A percentile compares a stretch with the other conserved stretches of the same genome.
Conservation (phyloP, 169 alveolate genomes). For the Cyclospora cayetanensis region DNA sequence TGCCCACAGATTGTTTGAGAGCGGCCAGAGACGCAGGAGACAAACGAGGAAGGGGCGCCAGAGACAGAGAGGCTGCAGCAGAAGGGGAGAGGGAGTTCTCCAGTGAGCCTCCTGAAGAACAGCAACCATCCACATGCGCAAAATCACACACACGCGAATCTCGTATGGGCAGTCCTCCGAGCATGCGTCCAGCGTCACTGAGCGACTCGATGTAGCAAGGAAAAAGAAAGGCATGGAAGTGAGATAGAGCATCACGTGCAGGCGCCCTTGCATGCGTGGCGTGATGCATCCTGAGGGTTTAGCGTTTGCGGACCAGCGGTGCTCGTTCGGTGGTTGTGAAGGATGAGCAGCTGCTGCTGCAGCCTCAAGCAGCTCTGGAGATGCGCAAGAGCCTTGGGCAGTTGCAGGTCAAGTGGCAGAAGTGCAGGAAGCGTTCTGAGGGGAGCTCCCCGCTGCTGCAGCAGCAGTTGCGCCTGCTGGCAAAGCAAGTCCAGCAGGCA, state of each 20-base stretch:
- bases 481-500: not conserved
- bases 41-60: not conserved
- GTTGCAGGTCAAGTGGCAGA: not conserved
- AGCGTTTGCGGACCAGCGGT: not conserved
- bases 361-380: not conserved
- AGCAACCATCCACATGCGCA: too few species aligned
- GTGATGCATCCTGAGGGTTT: too few species aligned
- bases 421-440: not conserved
- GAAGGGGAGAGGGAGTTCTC: too few species aligned
- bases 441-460: constrained; percentile 40
- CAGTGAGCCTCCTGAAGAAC: too few species aligned
- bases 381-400: not conserved
- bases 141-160: too few species aligned
- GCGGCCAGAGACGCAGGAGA: not conserved
- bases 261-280: too few species aligned
- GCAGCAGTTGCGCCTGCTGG: constrained; percentile 9
- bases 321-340: not conserved
- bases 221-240: too few species aligned
- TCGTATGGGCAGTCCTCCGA: too few species aligned
- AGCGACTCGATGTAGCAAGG: too few species aligned
- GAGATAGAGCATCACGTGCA: too few species aligned
- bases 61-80: not conserved
- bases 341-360: constrained; percentile 40
- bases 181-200: too few species aligned
- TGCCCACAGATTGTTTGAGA: not conserved